Base-by-base conservation (phyloP, 148 eudicot species). In the Polygonum aviculare region DNA sequence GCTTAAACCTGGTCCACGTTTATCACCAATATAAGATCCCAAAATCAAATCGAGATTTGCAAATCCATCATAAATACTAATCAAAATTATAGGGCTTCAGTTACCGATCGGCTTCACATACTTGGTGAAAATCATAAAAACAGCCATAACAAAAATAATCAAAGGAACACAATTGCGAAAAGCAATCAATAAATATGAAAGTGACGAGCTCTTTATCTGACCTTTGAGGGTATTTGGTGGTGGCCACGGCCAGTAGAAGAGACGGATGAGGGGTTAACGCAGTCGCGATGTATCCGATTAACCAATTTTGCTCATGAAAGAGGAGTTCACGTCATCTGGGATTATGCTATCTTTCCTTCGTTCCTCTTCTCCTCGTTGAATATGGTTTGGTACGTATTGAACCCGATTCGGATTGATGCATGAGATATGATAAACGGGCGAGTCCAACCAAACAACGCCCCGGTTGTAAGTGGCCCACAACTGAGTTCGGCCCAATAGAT, bases 21-120 rank as follows among this genome's bases (percentile, higher is more conserved):
- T 60, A 60, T 59, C 38, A 60, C 12, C 69, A 12, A 60, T 26
- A 31, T 1, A 60, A 60, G 33, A 21, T 31, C 38, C 36, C 38
- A 22, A 11, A 60, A 60, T 60, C 18, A 60, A 31, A 70, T 38
- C 73, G 38, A 60, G 69, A 26, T 60, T 60, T 31, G 69, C 69
- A 22, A 60, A 60, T 60, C 38, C 69, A 26, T 26, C 31, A 60
- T 16, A 12, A 16, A 60, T 26, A 60, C 1, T 10, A 60, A 26
- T 22, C 63, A 33, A 57, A 57, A 19, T n/a, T 60, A 15, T 60
- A 60, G 69, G 38, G 40, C 52, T 57, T 72, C 82, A 77, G 36
- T 74, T 72, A 41, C 62, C 77, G 69, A 81, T 69, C 59, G 52
- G 55, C 9, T 78, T 67, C 76, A 75, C 86, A 86, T 81, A 54